Conservation (phyloP, 306 rosid genomes). For the barrel medic (Medicago truncatula) region MtrunA17r5.0-ANR NC_053043.1:4252001-4252500, state of each 20-base stretch:
- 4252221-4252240: constrained; percentile 5
- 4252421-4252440: background rate
- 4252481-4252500: constrained; percentile 77
- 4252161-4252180: constrained; percentile 60
- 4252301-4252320: constrained; percentile 29
- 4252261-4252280: constrained; percentile 36
- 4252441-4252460: background rate
- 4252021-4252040: no score
- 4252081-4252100: background rate
- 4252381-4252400: constrained; percentile 27
- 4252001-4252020: no score
- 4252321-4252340: constrained; percentile 30
- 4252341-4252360: constrained; percentile 44
- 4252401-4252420: constrained; percentile 8
- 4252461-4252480: constrained; percentile 38
- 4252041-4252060: no score
- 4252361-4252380: constrained; percentile 45
- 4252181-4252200: background rate
- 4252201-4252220: constrained; percentile 32
- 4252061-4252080: background rate
- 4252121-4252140: constrained; percentile 53
- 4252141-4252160: constrained; percentile 64
- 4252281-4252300: constrained; percentile 5
- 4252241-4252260: constrained; percentile 11
- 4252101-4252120: constrained; percentile 37